These are phyloP conservation scores for Phylloporus sp. DNA, from an alignment of 768 basidiomycete species.

Conservation along the genomic window DNA sequence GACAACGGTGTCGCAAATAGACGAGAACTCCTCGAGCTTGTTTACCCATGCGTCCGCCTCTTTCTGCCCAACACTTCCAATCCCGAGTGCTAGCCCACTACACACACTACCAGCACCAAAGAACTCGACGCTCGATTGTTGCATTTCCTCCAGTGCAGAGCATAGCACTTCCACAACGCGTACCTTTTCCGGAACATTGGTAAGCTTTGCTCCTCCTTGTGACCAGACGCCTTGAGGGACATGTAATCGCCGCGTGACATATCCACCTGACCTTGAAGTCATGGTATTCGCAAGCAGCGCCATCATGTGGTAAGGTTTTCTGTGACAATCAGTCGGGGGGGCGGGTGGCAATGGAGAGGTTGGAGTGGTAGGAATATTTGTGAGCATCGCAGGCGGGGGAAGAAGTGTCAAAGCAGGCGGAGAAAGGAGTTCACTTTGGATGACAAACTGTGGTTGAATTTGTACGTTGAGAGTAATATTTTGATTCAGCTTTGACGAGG, in stretches of 20 bases:
- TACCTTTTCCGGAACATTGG: constrained; percentile 78
- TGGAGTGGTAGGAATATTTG: constrained; percentile 67
- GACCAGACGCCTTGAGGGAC: constrained; percentile 91
- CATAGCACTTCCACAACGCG: constrained; percentile 77
- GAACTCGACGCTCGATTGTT: constrained; percentile 61
- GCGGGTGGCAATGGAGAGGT: constrained; percentile 71
- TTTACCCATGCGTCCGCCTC: constrained; percentile 75
- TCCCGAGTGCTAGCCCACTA: constrained; percentile 67
- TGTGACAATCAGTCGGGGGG: constrained; percentile 65
- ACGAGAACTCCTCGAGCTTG: constrained; percentile 77
- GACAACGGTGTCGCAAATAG: constrained; percentile 73
- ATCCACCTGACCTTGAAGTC: constrained; percentile 76
- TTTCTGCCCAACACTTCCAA: constrained; percentile 68
- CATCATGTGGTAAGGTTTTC: constrained; percentile 93
- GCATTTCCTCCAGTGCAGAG: constrained; percentile 74
- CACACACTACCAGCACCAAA: constrained; percentile 78
- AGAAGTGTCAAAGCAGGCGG: constrained; percentile 37
- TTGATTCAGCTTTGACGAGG: constrained; percentile 55
- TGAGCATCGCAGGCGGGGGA: constrained; percentile 43
- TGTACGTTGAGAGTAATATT: constrained; percentile 39
- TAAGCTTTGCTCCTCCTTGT: constrained; percentile 81
- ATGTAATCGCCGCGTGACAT: constrained; percentile 79
- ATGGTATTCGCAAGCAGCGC: constrained; percentile 72
- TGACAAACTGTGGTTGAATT: constrained; percentile 43
- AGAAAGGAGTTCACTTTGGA: constrained; percentile 49